phyloP scores from a whole-genome alignment of 176 grass and related monocot species.

The Carex pumila region DNA sequence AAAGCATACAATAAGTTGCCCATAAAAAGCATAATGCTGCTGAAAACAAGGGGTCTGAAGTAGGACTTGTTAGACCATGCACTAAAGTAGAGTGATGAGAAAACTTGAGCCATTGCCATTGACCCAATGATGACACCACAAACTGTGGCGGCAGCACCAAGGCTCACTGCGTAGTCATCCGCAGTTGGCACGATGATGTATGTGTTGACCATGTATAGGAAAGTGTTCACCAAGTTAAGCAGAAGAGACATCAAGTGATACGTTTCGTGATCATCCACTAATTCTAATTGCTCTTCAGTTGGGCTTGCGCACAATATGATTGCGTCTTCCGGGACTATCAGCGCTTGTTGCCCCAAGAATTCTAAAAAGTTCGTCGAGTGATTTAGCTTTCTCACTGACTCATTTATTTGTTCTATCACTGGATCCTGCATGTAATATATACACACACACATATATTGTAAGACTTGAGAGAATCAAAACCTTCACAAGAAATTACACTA shows the following conservation, averaged over 20 bases:
- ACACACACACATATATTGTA: neutral
- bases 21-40: slow-evolving; percentile 70
- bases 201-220: slow-evolving; percentile 93
- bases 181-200: slow-evolving; percentile 96
- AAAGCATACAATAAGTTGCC: slow-evolving; percentile 81
- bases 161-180: slow-evolving; percentile 83
- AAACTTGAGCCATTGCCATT: slow-evolving; percentile 90
- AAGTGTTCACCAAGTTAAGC: slow-evolving; percentile 73
- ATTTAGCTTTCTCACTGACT: slow-evolving; percentile 76
- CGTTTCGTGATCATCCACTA: slow-evolving; percentile 31
- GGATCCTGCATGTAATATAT: slow-evolving; percentile 50
- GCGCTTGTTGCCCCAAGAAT: slow-evolving; percentile 77
- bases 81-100: slow-evolving; percentile 98
- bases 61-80: slow-evolving; percentile 90
- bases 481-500: neutral
- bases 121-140: slow-evolving; percentile 94
- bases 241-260: slow-evolving; percentile 81
- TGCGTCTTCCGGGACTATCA: slow-evolving; percentile 50
- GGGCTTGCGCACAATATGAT: slow-evolving; percentile 14
- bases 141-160: slow-evolving; percentile 81
- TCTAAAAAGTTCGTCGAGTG: slow-evolving; percentile 74
- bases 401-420: slow-evolving; percentile 90
- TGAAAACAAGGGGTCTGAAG: slow-evolving; percentile 85
- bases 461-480: neutral
- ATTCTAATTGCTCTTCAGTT: slow-evolving; percentile 27